Conservation (phyloP, 1,284 basidiomycete genomes). For the Ustilago tritici region DNA sequence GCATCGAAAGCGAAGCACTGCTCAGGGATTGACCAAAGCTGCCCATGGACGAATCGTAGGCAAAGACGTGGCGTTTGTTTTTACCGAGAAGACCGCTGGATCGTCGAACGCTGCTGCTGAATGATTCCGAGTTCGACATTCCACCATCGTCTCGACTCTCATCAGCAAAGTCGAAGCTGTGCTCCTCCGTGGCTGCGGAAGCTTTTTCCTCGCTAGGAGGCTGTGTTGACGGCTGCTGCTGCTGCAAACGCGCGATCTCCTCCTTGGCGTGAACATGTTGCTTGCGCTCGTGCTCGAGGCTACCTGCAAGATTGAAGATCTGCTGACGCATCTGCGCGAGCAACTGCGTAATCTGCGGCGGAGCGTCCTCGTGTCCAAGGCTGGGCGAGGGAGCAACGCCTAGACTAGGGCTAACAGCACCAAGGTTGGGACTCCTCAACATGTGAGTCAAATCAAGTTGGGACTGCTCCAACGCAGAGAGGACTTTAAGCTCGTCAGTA, state of each 20-base stretch:
- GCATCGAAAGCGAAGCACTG: slow-evolving; percentile 46
- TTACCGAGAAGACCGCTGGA: slow-evolving; percentile 45
- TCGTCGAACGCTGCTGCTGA: slow-evolving; percentile 23
- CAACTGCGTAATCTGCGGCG: slow-evolving; percentile 62
- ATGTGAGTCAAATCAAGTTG: slow-evolving; percentile 39
- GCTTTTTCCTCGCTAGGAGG: neutral
- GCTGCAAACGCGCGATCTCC: slow-evolving; percentile 38
- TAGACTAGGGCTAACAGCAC: slow-evolving; percentile 38
- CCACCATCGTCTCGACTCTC: slow-evolving; percentile 30
- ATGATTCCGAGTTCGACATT: slow-evolving; percentile 16
- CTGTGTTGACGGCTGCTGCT: neutral
- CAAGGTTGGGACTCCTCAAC: slow-evolving; percentile 52
- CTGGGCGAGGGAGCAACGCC: slow-evolving; percentile 38
- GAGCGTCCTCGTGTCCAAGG: slow-evolving; percentile 32
- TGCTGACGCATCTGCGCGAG: slow-evolving; percentile 69
- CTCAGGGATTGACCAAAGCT: slow-evolving; percentile 57
- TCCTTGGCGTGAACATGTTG: slow-evolving; percentile 58
- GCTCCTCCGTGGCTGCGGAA: slow-evolving; percentile 6
- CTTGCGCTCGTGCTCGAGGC: slow-evolving; percentile 65
- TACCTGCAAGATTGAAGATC: slow-evolving; percentile 66
- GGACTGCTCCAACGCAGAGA: slow-evolving; percentile 40
- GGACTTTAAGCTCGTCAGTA: slow-evolving; percentile 39
- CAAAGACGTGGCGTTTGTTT: slow-evolving; percentile 64
- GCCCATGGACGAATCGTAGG: slow-evolving; percentile 64
- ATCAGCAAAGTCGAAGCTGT: slow-evolving; percentile 29